Evolutionary conservation across 345 rosid genomes (phyloP), one percentile per base, ranked within the genome.

Genomic region (Pseudoturritis turrita): DNA sequence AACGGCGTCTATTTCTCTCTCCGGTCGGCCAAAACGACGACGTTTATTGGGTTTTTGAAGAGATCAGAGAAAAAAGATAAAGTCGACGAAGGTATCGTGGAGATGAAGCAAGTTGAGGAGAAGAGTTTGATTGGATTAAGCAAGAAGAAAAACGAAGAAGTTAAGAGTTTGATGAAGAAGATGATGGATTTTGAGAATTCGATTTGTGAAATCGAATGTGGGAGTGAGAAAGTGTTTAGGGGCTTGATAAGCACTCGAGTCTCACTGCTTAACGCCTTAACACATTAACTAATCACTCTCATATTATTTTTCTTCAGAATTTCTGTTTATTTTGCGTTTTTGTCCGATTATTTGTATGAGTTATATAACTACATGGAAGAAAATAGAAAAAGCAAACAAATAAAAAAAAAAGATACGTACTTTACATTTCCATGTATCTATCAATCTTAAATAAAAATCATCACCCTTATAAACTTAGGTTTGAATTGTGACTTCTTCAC

Each of bases 161-260:
- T 78, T 6, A 78, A 49, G 58, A 47, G 25, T 29, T 28, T 78
- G 69, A 44, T 39, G 67, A 73, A 72, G 71, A 78, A 60, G 41
- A 78, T 78, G 81, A 54, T 53, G 71, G 71, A 73, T 0, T 54
- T 78, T n/a, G 81, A 78, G 41, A 56, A 60, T 53, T 68, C 78
- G 33, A 68, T 62, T 0, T 39, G 60, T 29, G 78, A 55, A 45
- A 73, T 78, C 7, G 81, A 78, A 62, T 61, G 47, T 62, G 75
- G 47, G 10, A 73, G 71, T 43, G 78, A 78, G 67, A 78, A 72
- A 68, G 78, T 78, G 74, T 73, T 73, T 68, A 78, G 81, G 75
- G 69, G 78, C 53, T 62, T 78, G 68, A 78, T 78, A 62, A 55
- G 37, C 26, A 78, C 81, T 72, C 77, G 81, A 0, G 81, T 78